Percentiles rank a stretch among this genome's conserved stretches.
These are phyloP conservation scores for Pseudogymnoascus pannorum DNA, from an alignment of 2,329 filamentous ascomycete species.

Conservation along the genomic window DNA sequence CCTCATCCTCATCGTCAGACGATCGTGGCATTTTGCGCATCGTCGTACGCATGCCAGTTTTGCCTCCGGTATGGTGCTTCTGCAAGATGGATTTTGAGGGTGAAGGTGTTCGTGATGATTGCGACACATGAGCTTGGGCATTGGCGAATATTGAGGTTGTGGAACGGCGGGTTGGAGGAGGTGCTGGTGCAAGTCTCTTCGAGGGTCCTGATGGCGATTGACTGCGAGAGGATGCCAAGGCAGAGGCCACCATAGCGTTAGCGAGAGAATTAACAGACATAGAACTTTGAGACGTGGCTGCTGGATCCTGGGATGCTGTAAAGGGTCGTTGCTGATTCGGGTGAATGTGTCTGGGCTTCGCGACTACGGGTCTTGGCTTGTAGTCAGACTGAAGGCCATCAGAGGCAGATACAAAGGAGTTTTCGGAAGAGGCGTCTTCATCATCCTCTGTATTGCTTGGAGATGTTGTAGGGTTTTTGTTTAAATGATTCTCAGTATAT, in stretches of 20 bases:
- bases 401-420: conserved; percentile 30
- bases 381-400: conserved; percentile 13
- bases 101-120: conserved; percentile 32
- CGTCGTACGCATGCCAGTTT: conserved; percentile 55
- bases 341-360: neutral
- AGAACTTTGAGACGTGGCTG: neutral
- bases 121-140: conserved; percentile 30
- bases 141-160: conserved; percentile 32
- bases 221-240: conserved; percentile 57
- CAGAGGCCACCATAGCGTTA: conserved; percentile 68
- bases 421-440: conserved; percentile 24
- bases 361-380: neutral
- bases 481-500: neutral
- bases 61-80: conserved; percentile 16
- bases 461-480: neutral
- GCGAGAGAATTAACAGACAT: conserved; percentile 59
- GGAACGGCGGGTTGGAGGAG: conserved; percentile 29
- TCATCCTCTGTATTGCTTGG: conserved; percentile 12
- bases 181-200: conserved; percentile 20
- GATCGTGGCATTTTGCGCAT: conserved; percentile 47
- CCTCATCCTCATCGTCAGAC: neutral
- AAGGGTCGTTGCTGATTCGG: neutral
- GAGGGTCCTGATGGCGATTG: conserved; percentile 29
- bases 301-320: neutral
- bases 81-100: conserved; percentile 30